phyloP scores from a whole-genome alignment of 2,329 filamentous ascomycete species.

The Pestalotiopsis sp. region DNA sequence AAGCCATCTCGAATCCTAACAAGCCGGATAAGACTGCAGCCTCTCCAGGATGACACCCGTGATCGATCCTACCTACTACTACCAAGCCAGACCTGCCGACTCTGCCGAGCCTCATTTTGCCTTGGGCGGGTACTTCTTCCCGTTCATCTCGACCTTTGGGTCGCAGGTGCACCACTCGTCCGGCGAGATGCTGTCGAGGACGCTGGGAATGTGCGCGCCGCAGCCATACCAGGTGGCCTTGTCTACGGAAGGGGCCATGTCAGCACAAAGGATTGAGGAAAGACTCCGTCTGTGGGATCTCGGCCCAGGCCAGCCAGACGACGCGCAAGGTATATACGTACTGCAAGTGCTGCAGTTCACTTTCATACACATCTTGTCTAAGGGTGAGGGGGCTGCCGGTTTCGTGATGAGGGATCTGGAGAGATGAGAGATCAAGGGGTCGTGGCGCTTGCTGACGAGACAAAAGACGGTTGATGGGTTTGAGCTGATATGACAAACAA shows the following conservation, averaged over 20 bases:
- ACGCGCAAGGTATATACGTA: conserved; percentile 40
- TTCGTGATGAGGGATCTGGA: not conserved
- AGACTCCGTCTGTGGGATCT: not conserved
- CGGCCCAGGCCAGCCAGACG: no score
- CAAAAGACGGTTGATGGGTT: not conserved
- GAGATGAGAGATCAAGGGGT: not conserved
- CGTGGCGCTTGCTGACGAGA: no score
- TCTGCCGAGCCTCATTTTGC: conserved; percentile 34
- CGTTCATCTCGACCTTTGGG: conserved; percentile 63
- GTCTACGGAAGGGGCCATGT: conserved; percentile 37
- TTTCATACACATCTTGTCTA: conserved; percentile 63
- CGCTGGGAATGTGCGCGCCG: conserved; percentile 60
- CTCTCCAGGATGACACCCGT: not conserved
- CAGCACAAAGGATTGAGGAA: conserved; percentile 14
- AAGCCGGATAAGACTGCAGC: not conserved
- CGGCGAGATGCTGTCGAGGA: conserved; percentile 62
- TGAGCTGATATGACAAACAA: not conserved
- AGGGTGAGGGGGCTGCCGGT: not conserved
- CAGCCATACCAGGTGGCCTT: conserved; percentile 69
- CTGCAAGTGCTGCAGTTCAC: conserved; percentile 64
- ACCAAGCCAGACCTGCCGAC: not conserved
- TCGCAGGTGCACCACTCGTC: conserved; percentile 67
- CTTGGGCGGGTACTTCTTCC: conserved; percentile 68
- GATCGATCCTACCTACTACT: not conserved
- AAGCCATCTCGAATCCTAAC: not conserved